Evolutionary conservation across 306 rosid genomes (phyloP).

Genomic region (Canavalia ensiformis): DNA sequence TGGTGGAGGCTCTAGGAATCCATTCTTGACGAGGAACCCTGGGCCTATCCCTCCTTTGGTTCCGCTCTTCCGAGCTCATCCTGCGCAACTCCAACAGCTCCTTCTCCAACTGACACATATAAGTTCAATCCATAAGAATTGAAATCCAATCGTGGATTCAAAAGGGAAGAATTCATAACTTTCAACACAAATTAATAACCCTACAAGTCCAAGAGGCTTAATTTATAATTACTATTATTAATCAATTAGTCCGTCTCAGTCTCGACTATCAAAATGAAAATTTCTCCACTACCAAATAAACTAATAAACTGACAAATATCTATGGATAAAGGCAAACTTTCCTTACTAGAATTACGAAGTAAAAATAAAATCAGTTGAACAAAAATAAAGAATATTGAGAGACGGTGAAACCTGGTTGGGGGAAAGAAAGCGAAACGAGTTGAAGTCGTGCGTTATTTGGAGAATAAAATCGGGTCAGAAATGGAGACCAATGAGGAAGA

Average conservation of each 20-base stretch:
- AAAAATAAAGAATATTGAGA: not conserved
- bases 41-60: slow-evolving; percentile 67
- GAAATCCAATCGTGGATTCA: not conserved
- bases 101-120: slow-evolving; percentile 12
- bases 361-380: not conserved
- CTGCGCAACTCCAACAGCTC: not conserved
- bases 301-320: no score
- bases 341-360: not conserved
- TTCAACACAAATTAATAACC: not conserved
- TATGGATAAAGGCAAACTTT: not conserved
- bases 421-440: not conserved
- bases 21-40: slow-evolving; percentile 68
- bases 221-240: not conserved
- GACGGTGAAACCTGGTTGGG: not conserved
- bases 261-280: not conserved
- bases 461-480: not conserved
- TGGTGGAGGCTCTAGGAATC: slow-evolving; percentile 62
- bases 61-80: slow-evolving; percentile 66
- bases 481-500: not conserved
- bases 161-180: not conserved
- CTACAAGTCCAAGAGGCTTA: not conserved
- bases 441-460: not conserved
- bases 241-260: not conserved
- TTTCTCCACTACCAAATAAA: not conserved
- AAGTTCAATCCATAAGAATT: not conserved